phyloP scores from a whole-genome alignment of 768 basidiomycete genomes.

The Rhizopogon vinicolor region DNA sequence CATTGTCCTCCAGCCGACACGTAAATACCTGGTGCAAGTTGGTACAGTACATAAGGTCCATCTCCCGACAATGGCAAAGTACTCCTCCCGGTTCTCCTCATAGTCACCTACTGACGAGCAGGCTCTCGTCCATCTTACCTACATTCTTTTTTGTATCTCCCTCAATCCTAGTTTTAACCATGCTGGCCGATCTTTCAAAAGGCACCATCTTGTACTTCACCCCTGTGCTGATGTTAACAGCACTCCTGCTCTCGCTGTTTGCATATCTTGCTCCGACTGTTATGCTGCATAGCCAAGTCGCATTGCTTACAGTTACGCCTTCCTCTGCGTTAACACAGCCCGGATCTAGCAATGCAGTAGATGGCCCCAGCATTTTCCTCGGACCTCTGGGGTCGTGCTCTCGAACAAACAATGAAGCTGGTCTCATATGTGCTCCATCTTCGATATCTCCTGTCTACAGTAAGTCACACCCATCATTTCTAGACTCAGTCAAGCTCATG shows the following conservation, averaged over 20 bases:
- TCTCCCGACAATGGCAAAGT: not conserved
- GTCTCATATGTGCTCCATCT: conserved; percentile 51
- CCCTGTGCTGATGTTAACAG: conserved; percentile 60
- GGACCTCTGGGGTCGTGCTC: conserved; percentile 73
- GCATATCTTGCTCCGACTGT: conserved; percentile 64
- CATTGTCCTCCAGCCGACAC: not conserved
- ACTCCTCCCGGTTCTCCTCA: not conserved
- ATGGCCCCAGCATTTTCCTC: conserved; percentile 66
- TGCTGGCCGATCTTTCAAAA: conserved; percentile 72
- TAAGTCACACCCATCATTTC: conserved; percentile 25
- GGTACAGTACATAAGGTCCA: not conserved
- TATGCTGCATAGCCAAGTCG: conserved; percentile 56
- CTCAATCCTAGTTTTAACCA: conserved; percentile 22
- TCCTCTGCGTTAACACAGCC: conserved; percentile 39
- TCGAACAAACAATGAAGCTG: conserved; percentile 41
- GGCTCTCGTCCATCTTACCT: not conserved
- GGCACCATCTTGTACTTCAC: conserved; percentile 63
- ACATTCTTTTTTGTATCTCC: not conserved
- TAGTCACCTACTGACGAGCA: not conserved
- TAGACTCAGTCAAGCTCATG: not conserved
- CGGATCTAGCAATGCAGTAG: conserved; percentile 31
- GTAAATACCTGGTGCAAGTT: not conserved
- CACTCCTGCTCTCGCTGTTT: conserved; percentile 61
- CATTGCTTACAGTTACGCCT: conserved; percentile 61
- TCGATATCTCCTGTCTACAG: conserved; percentile 59